Conservation (phyloP, 2,329 filamentous ascomycete genomes). For the Cadophora malorum region DNA sequence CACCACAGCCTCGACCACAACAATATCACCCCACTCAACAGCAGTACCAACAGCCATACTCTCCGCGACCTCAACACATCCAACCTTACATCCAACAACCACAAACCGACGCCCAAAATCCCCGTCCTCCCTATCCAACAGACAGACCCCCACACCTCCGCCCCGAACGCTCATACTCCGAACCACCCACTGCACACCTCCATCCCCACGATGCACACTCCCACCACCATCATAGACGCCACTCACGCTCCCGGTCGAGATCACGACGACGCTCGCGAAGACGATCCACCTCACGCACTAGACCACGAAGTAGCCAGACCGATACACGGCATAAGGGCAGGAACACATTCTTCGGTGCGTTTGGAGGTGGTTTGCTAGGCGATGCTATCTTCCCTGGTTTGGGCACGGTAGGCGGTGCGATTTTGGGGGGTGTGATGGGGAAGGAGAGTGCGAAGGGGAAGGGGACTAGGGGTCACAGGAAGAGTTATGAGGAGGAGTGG, state of each 20-base stretch:
- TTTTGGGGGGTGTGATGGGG: slow-evolving; percentile 35
- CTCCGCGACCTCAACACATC: slow-evolving; percentile 19
- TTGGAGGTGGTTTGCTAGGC: slow-evolving; percentile 35
- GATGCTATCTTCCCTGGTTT: slow-evolving; percentile 38
- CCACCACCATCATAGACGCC: slow-evolving; percentile 12
- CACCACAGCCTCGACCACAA: slow-evolving; percentile 17
- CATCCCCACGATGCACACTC: slow-evolving; percentile 24
- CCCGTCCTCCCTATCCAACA: slow-evolving; percentile 10
- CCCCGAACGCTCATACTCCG: slow-evolving; percentile 32
- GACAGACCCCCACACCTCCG: slow-evolving; percentile 17
- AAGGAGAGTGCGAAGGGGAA: slow-evolving; percentile 27
- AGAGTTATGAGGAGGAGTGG: slow-evolving; percentile 26
- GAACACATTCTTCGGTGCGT: slow-evolving; percentile 37
- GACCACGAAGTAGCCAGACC: slow-evolving; percentile 8
- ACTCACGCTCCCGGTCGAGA: slow-evolving; percentile 9
- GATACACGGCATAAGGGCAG: slow-evolving; percentile 8
- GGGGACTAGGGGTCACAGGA: slow-evolving; percentile 12
- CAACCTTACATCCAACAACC: slow-evolving; percentile 18
- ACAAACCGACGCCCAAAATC: slow-evolving; percentile 5
- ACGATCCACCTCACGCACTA: slow-evolving; percentile 14
- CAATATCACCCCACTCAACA: slow-evolving; percentile 7
- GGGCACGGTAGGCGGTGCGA: slow-evolving; percentile 36
- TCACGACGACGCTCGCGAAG: slow-evolving; percentile 5
- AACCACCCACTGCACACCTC: slow-evolving; percentile 24
- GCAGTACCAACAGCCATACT: slow-evolving; percentile 17